Conservation (phyloP, 768 basidiomycete genomes). For the Leucocoprinus birnbaumii region DNA sequence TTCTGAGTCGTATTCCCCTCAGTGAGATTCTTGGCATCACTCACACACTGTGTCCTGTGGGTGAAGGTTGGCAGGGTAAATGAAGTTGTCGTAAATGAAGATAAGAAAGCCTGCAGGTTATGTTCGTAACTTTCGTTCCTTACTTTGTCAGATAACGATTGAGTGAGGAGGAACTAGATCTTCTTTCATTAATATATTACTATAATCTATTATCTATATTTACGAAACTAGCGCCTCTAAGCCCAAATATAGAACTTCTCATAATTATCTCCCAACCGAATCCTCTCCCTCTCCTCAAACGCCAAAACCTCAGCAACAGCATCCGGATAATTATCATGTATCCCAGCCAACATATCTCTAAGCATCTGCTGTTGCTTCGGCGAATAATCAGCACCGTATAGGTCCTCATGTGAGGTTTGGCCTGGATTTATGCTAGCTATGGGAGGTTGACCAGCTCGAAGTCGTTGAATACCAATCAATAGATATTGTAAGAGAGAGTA, state of each 20-base stretch:
- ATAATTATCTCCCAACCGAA: slow-evolving; percentile 15
- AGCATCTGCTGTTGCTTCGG: background rate
- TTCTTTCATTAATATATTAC: too few relatives aligned
- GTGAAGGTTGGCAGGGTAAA: too few relatives aligned
- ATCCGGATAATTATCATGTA: slow-evolving; percentile 51
- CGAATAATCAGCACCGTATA: background rate
- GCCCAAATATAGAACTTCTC: slow-evolving; percentile 12
- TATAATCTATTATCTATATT: too few relatives aligned
- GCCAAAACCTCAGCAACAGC: slow-evolving; percentile 29
- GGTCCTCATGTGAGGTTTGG: background rate
- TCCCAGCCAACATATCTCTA: slow-evolving; percentile 34
- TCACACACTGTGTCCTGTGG: too few relatives aligned
- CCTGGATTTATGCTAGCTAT: background rate
- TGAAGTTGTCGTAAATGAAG: too few relatives aligned
- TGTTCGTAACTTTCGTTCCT: too few relatives aligned
- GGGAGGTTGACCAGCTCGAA: slow-evolving; percentile 9
- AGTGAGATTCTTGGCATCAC: too few relatives aligned
- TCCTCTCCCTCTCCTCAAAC: slow-evolving; percentile 28
- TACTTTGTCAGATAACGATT: too few relatives aligned
- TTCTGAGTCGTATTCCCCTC: too few relatives aligned
- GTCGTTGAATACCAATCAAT: slow-evolving; percentile 4
- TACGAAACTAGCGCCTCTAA: background rate
- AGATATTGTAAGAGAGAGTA: slow-evolving; percentile 3
- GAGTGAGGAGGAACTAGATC: too few relatives aligned
- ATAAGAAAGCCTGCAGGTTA: too few relatives aligned